Percentiles rank a stretch among this genome's conserved stretches.
These are phyloP conservation scores for Neonectria coccinea DNA, from an alignment of 2,329 filamentous ascomycete species.

Conservation along the genomic window DNA sequence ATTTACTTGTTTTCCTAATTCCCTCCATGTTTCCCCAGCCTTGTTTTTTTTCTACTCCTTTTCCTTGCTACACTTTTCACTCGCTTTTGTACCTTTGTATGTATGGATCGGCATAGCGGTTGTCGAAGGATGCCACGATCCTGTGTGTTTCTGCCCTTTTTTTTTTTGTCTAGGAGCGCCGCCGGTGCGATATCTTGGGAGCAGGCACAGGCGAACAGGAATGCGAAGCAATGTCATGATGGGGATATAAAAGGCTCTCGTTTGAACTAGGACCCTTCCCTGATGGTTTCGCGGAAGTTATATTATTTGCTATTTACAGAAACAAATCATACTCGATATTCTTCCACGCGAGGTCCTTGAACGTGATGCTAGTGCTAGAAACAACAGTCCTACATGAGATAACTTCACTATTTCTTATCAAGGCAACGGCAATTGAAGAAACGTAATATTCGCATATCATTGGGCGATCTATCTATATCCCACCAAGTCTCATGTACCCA, in stretches of 20 bases:
- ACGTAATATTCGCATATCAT: slow-evolving; percentile 41
- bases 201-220: slow-evolving; percentile 30
- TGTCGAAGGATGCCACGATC: slow-evolving; percentile 8
- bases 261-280: neutral
- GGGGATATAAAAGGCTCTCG: slow-evolving; percentile 12
- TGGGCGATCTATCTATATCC: slow-evolving; percentile 32
- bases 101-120: slow-evolving; percentile 33
- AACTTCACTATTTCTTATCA: neutral
- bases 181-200: slow-evolving; percentile 24
- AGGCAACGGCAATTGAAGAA: slow-evolving; percentile 4
- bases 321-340: neutral
- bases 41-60: slow-evolving; percentile 10
- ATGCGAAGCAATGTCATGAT: slow-evolving; percentile 12
- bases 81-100: slow-evolving; percentile 32
- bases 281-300: neutral
- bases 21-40: slow-evolving; percentile 20
- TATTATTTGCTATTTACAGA: slow-evolving; percentile 1
- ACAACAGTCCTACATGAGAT: neutral
- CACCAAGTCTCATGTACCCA: slow-evolving; percentile 13
- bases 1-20: slow-evolving; percentile 14
- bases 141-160: neutral
- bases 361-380: too few species aligned
- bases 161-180: slow-evolving; percentile 30
- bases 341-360: neutral
- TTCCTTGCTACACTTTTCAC: slow-evolving; percentile 30